Evolutionary conservation across 139 green algal species (phyloP), one percentile per base, ranked within the genome.

Genomic region (Chlamydomonas eustigma): DNA sequence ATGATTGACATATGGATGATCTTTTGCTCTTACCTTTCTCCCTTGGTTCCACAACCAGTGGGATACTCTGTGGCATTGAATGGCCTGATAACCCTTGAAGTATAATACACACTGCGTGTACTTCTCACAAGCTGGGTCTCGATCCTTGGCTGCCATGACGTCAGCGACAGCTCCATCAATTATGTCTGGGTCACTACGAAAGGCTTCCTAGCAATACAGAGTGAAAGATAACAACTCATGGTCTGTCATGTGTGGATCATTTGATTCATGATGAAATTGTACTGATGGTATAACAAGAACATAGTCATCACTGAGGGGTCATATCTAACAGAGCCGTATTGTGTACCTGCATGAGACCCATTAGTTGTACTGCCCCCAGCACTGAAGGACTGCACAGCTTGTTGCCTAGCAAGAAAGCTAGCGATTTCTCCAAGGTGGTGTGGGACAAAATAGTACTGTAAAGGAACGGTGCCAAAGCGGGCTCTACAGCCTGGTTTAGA

Each of bases 51-150:
- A 97, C 65, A 97, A 81, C 74, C 85, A 89, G 81, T 97, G 91
- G 31, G 88, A 85, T 4, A 97, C 86, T 18, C 93, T 83, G 58
- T 97, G 81, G 63, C 80, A 81, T 83, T 98, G 95, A 22, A 98
- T 75, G 0, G 95, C 95, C 78, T 98, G 93, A 76, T 93, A 98
- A 30, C 94, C 94, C 84, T 98, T 98, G 85, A 96, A 98, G 80
- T 94, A 94, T 37, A 99, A 82, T 67, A 98, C 79, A 65, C 84
- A 91, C 79, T 93, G 90, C 5, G 81, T 87, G 73, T 94, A 97
- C 18, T 87, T 88, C 24, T 93, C 86, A 80, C 95, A 99, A 1
- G 95, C 97, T 2, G 95, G 93, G 81, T 98, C 92, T 12, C 94
- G 85, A 32, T 81, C 76, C 12, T 80, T 37, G 8, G 92, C 86